Evolutionary conservation across 1,284 basidiomycete genomes (phyloP).

Genomic region (Peniophora sp.): DNA sequence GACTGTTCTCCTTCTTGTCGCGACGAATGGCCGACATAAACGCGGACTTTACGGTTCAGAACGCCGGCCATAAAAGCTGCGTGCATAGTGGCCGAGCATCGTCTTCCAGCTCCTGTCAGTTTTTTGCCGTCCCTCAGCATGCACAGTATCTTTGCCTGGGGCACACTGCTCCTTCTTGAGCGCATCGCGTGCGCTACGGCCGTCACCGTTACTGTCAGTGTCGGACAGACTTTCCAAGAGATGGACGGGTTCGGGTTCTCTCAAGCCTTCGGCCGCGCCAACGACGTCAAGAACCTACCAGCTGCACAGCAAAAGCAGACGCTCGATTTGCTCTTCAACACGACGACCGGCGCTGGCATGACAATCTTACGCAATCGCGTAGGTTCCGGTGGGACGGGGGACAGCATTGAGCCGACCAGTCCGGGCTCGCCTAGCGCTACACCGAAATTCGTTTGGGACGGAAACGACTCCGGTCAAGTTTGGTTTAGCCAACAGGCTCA

Average conservation of each 20-base stretch:
- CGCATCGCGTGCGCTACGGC: too few relatives aligned
- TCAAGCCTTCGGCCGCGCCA: constrained; percentile 15
- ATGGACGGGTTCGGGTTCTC: constrained; percentile 18
- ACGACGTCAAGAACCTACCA: constrained; percentile 9
- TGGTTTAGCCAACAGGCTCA: constrained; percentile 16
- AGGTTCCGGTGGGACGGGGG: constrained; percentile 11
- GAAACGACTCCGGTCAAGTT: constrained; percentile 12
- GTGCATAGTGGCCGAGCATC: too few relatives aligned
- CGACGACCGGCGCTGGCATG: constrained; percentile 13
- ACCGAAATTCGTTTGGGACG: constrained; percentile 13
- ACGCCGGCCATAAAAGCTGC: too few relatives aligned
- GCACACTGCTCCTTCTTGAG: too few relatives aligned
- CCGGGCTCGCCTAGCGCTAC: constrained; percentile 12
- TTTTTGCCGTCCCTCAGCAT: too few relatives aligned
- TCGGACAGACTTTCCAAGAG: constrained; percentile 10
- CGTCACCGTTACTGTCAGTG: constrained; percentile 6
- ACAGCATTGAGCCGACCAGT: constrained; percentile 13
- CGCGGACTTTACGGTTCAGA: too few relatives aligned
- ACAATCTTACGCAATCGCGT: constrained; percentile 18
- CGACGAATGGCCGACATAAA: too few relatives aligned
- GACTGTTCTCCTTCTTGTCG: too few relatives aligned
- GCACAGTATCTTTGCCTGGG: too few relatives aligned
- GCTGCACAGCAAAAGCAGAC: constrained; percentile 10
- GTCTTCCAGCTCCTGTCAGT: too few relatives aligned
- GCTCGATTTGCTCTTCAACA: constrained; percentile 15